Conservation (phyloP, 1,284 basidiomycete species). For the Chalciporus piperatoides region DNA sequence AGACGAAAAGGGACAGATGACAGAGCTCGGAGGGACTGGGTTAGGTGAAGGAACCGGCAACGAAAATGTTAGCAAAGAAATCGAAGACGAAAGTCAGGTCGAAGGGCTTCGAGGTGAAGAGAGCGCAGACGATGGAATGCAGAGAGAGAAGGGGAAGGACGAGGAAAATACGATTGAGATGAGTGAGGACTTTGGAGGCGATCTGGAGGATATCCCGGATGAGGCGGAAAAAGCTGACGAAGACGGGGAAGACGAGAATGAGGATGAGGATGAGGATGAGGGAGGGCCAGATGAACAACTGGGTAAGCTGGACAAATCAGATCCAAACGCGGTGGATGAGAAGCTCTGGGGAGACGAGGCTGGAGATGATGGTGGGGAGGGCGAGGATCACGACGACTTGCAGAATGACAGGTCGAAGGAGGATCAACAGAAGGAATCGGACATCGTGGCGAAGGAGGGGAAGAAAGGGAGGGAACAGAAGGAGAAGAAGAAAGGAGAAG, state of each 20-base stretch:
- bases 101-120: conserved; percentile 86
- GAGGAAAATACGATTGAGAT: conserved; percentile 73
- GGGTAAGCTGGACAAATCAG: conserved; percentile 82
- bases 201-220: conserved; percentile 77
- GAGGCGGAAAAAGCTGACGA: conserved; percentile 50
- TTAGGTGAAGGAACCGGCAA: conserved; percentile 82
- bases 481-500: conserved; percentile 31
- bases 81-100: conserved; percentile 93
- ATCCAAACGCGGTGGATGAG: conserved; percentile 89
- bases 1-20: conserved; percentile 42
- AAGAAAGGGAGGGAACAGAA: conserved; percentile 35
- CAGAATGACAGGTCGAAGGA: conserved; percentile 52
- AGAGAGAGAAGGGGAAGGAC: conserved; percentile 50
- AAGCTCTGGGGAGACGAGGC: conserved; percentile 93
- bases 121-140: conserved; percentile 46
- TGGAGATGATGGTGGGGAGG: conserved; percentile 48
- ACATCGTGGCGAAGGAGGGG: conserved; percentile 67
- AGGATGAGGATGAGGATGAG: conserved; percentile 58
- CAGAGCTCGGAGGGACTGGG: conserved; percentile 69
- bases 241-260: conserved; percentile 42
- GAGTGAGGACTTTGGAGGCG: conserved; percentile 76
- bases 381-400: conserved; percentile 47
- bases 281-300: conserved; percentile 79
- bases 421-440: conserved; percentile 49
- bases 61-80: conserved; percentile 89